Base-by-base conservation (phyloP, 352 stramenopile species). In the Ochromonadaceae sp. region DNA sequence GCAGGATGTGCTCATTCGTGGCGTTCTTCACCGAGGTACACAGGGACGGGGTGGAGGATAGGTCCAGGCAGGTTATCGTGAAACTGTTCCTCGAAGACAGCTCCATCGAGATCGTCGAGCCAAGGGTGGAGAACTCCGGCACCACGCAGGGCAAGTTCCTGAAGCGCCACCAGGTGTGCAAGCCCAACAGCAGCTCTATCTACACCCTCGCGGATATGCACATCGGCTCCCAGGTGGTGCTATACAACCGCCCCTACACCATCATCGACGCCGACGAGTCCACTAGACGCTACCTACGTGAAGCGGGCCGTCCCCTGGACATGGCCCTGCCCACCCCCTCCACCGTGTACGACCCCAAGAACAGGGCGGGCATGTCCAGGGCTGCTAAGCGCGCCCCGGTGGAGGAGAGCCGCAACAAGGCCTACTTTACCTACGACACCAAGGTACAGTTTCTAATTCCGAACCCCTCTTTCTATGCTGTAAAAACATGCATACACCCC, bases 221-320 rank as follows among this genome's bases (percentile, higher is more conserved):
- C 41, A 42, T 42, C 15, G 55, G 55, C 38, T 39, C 36, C 26
- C 9, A 50, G 20, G 7, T 63, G 14, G 35, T 40, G 22, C 36
- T 63, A 30, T 63, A 63, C 22, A 63, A 63, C 14, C 38, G 35
- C 40, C 5, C 40, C 10, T 63, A 63, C 55, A 63, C 55, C 10
- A 30, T 63, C 17, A 4, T 63, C 2, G 38, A 49, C 28, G 48
- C 39, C 30, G 38, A 63, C 41, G 7, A 36, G 7, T 20, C 28
- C 9, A 52, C 55, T 14, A 63, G 52, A 50, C 3, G 10, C 7
- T 63, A 52, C 38, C 7, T 63, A 4, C 7, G 3, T 31, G 43
- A 20, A 28, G 17, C 25, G 20, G 40, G 40, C 30, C 15, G 48
- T 15, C 2, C 17, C 2, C 52, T 63, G 26, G 55, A 42, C 4